These are phyloP conservation scores for Nyssa sinensis DNA, from an alignment of 148 eudicot species.

Conservation along the genomic window DNA sequence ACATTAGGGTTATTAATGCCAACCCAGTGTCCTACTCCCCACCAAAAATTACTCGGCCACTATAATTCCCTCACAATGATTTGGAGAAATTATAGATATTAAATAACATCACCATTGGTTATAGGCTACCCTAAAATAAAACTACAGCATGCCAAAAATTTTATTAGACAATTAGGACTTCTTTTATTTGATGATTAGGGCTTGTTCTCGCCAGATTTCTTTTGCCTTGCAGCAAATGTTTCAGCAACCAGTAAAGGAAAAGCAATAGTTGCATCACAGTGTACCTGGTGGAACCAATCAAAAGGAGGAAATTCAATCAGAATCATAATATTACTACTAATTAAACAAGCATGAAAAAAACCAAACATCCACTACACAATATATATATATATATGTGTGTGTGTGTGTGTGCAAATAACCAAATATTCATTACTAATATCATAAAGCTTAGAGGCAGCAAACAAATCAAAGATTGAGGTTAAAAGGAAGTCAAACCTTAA, in stretches of 20 bases:
- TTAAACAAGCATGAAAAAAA: neutral
- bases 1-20: no score
- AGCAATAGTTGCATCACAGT: constrained; percentile 86
- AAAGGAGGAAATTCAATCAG: neutral
- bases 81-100: neutral
- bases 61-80: no score
- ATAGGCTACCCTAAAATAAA: neutral
- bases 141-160: neutral
- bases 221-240: constrained; percentile 60
- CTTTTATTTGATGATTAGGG: no score
- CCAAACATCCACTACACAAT: neutral
- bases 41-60: no score
- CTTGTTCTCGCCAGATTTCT: constrained; percentile 12
- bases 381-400: no score
- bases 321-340: neutral
- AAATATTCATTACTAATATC: no score
- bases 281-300: constrained; percentile 47
- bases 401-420: no score
- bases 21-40: no score
- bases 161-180: no score
- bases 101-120: neutral
- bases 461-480: neutral
- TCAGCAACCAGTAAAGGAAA: constrained; percentile 77
- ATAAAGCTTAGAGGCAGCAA: neutral
- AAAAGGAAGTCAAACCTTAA: constrained; percentile 44